phyloP scores from a whole-genome alignment of 805 yeast species.

The Pichia ethanolica region DNA sequence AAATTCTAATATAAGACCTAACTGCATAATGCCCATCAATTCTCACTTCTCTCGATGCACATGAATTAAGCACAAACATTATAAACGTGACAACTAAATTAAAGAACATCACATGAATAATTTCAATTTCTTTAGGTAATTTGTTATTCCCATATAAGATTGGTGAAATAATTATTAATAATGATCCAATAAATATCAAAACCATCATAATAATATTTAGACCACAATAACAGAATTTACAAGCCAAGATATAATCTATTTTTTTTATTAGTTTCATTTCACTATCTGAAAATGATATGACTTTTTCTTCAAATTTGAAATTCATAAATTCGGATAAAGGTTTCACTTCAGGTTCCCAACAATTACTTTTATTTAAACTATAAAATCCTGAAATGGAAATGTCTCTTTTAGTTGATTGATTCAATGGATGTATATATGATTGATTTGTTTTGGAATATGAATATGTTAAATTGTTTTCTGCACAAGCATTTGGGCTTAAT shows the following conservation, averaged over 20 bases:
- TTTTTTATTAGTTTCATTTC: constrained; percentile 4
- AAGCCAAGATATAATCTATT: constrained; percentile 3
- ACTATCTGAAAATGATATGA: not conserved
- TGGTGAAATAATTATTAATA: not conserved
- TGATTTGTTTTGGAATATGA: not conserved
- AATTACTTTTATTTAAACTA: not conserved
- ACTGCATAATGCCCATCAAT: constrained; percentile 7
- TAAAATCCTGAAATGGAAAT: too few relatives aligned
- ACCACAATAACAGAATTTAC: constrained; percentile 3
- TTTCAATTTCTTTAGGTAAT: constrained; percentile 4
- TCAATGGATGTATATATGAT: too few relatives aligned
- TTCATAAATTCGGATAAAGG: constrained; percentile 2
- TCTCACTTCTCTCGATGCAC: constrained; percentile 13
- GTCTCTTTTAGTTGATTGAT: not conserved
- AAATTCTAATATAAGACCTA: constrained; percentile 9
- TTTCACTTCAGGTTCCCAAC: not conserved
- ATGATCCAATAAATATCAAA: not conserved
- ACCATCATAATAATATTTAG: constrained; percentile 1
- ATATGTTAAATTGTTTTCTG: not conserved
- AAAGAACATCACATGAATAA: constrained; percentile 9
- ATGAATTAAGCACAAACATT: constrained; percentile 6
- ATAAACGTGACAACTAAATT: constrained; percentile 4
- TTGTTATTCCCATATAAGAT: not conserved
- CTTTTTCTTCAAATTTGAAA: not conserved
- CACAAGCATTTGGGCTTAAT: not conserved